Evolutionary conservation across 2,329 filamentous ascomycete genomes (phyloP).

Genomic region (Colletotrichum tropicale): DNA sequence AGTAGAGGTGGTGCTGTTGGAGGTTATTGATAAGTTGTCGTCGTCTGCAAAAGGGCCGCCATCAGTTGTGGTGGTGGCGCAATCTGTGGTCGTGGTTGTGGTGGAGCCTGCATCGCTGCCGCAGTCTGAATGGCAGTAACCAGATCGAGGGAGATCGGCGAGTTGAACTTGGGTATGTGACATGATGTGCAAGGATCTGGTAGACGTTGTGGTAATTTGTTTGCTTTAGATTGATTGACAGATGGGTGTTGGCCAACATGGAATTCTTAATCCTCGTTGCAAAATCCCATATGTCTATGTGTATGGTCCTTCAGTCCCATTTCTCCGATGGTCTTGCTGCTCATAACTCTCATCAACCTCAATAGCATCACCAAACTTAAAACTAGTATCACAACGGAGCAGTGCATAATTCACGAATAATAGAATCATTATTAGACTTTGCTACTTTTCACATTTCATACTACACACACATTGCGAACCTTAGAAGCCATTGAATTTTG

Average conservation of each 20-base stretch:
- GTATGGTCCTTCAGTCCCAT: background rate
- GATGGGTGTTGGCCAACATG: background rate
- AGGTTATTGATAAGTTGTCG: background rate
- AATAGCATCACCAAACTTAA: background rate
- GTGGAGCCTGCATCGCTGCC: background rate
- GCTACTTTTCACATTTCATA: slow-evolving; percentile 28
- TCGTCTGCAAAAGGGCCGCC: background rate
- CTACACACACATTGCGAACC: background rate
- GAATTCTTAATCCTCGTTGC: background rate
- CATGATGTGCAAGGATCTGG: slow-evolving; percentile 8
- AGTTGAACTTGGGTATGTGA: background rate
- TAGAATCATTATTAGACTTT: background rate
- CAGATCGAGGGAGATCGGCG: slow-evolving; percentile 11
- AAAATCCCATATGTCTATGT: background rate
- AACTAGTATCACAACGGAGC: background rate
- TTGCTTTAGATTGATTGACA: background rate
- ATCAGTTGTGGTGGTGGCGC: background rate
- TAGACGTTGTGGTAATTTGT: background rate
- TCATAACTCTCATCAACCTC: background rate
- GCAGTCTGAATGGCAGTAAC: background rate
- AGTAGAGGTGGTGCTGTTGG: background rate
- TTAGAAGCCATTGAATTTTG: slow-evolving; percentile 9
- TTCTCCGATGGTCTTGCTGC: background rate
- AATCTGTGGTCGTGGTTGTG: background rate
- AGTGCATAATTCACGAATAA: background rate